These are phyloP conservation scores for Croton setiger DNA, from an alignment of 441 rosid genomes.

Conservation along the genomic window DNA sequence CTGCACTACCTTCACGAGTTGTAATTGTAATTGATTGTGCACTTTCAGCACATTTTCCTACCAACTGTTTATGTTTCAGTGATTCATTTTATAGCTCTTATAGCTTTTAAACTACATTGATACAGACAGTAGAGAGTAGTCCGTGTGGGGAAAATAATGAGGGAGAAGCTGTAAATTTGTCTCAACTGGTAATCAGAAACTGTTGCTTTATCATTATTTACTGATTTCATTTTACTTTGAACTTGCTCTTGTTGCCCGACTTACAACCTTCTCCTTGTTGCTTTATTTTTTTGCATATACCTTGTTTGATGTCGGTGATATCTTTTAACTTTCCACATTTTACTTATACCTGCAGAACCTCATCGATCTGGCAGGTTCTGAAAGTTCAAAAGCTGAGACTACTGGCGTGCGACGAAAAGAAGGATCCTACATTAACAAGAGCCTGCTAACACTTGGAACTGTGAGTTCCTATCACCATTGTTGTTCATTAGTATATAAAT, in stretches of 20 bases:
- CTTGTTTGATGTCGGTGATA: background rate
- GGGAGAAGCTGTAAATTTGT: slow-evolving; percentile 94
- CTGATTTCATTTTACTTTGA: slow-evolving; percentile 12
- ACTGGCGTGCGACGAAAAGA: slow-evolving; percentile 92
- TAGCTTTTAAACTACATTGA: slow-evolving; percentile 17
- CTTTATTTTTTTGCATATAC: background rate
- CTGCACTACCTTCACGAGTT: slow-evolving; percentile 16
- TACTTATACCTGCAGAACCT: slow-evolving; percentile 86
- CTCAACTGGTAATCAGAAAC: slow-evolving; percentile 72
- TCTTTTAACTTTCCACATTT: slow-evolving; percentile 36
- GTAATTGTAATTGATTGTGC: slow-evolving; percentile 10
- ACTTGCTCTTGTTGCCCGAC: slow-evolving; percentile 2
- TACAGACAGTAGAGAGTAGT: slow-evolving; percentile 93
- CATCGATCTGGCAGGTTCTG: slow-evolving; percentile 99
- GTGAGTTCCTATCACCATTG: slow-evolving; percentile 46
- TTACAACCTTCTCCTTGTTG: background rate
- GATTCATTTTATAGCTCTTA: slow-evolving; percentile 8
- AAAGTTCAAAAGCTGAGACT: slow-evolving; percentile 98
- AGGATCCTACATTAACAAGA: slow-evolving; percentile 98
- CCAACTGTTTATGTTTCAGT: background rate
- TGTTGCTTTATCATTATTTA: slow-evolving; percentile 3
- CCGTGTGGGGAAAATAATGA: slow-evolving; percentile 67
- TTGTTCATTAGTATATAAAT: slow-evolving; percentile 1
- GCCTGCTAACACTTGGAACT: slow-evolving; percentile 97
- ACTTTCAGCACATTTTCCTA: slow-evolving; percentile 8